Percentiles rank a stretch among this genome's conserved stretches.
Conservation (phyloP, 2,329 filamentous ascomycete genomes). For the Fonsecaea pugnacius region DNA sequence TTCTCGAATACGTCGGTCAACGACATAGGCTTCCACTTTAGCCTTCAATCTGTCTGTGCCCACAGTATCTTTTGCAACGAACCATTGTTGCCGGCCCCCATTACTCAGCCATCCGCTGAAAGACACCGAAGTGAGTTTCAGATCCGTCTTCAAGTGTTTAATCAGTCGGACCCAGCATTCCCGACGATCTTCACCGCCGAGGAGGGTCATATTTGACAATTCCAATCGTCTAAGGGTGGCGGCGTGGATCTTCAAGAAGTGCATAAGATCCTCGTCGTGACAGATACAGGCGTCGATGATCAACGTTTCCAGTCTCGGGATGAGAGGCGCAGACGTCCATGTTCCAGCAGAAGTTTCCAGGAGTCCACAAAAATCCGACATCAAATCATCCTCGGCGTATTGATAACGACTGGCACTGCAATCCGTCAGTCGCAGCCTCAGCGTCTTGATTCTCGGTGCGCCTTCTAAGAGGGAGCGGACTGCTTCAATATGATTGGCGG, state of each 20-base stretch:
- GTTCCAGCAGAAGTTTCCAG: conserved; percentile 26
- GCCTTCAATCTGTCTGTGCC: conserved; percentile 26
- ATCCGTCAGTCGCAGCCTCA: conserved; percentile 28
- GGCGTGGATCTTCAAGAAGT: conserved; percentile 32
- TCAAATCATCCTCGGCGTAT: conserved; percentile 27
- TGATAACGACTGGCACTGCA: conserved; percentile 24
- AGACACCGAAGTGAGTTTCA: conserved; percentile 28
- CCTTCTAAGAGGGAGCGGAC: conserved; percentile 25
- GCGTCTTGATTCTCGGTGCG: conserved; percentile 23
- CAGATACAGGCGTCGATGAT: conserved; percentile 30
- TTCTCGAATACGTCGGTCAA: conserved; percentile 22
- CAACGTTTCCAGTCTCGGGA: conserved; percentile 27
- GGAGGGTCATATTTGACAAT: conserved; percentile 32
- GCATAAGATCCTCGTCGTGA: conserved; percentile 32
- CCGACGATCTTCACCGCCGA: conserved; percentile 30
- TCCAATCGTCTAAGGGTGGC: conserved; percentile 28
- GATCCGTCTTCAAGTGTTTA: conserved; percentile 27
- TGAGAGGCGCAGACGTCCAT: conserved; percentile 25
- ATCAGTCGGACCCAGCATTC: conserved; percentile 34
- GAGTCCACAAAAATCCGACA: conserved; percentile 27
- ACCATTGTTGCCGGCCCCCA: conserved; percentile 35
- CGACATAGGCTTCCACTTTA: conserved; percentile 31
- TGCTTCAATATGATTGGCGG: conserved; percentile 26
- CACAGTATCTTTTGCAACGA: conserved; percentile 30
- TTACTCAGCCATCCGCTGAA: conserved; percentile 35